These are phyloP conservation scores for Backusella psychrophila DNA, from an alignment of 192 early-diverging fungal genomes.

Conservation along the genomic window DNA sequence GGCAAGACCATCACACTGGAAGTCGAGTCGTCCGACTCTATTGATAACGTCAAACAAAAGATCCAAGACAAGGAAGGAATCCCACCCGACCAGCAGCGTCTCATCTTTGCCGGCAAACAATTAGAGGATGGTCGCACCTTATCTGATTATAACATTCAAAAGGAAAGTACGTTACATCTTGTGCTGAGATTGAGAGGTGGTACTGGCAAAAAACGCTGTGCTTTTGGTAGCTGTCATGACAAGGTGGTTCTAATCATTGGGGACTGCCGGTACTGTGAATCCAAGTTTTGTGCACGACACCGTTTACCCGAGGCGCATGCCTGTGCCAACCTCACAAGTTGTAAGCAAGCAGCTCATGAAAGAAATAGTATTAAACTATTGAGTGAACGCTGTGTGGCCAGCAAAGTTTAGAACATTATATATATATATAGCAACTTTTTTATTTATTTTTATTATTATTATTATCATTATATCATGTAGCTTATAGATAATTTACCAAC, in stretches of 20 bases:
- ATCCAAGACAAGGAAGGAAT: conserved; percentile 71
- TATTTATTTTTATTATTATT: neutral
- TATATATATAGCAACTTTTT: neutral
- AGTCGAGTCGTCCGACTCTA: conserved; percentile 91
- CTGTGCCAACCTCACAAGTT: conserved; percentile 61
- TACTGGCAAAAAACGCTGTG: conserved; percentile 25
- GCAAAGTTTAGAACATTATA: conserved; percentile 54
- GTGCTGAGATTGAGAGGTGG: conserved; percentile 78
- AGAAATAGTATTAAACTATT: conserved; percentile 55
- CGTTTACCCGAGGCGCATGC: conserved; percentile 72
- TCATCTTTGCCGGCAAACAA: conserved; percentile 80
- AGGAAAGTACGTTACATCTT: conserved; percentile 75
- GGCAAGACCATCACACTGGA: conserved; percentile 87
- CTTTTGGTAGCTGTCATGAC: conserved; percentile 42
- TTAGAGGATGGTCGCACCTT: conserved; percentile 72
- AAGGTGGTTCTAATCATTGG: conserved; percentile 68
- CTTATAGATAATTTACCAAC: conserved; percentile 53
- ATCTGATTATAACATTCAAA: conserved; percentile 76
- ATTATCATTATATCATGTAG: neutral
- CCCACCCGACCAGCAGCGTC: conserved; percentile 77
- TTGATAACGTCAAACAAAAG: conserved; percentile 82
- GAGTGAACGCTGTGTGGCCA: conserved; percentile 65
- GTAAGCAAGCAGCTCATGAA: conserved; percentile 56
- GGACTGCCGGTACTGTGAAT: conserved; percentile 61
- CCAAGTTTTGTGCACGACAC: conserved; percentile 64